Evolutionary conservation across 2,329 filamentous ascomycete genomes (phyloP).

Genomic region (Ceratocystis variospora): DNA sequence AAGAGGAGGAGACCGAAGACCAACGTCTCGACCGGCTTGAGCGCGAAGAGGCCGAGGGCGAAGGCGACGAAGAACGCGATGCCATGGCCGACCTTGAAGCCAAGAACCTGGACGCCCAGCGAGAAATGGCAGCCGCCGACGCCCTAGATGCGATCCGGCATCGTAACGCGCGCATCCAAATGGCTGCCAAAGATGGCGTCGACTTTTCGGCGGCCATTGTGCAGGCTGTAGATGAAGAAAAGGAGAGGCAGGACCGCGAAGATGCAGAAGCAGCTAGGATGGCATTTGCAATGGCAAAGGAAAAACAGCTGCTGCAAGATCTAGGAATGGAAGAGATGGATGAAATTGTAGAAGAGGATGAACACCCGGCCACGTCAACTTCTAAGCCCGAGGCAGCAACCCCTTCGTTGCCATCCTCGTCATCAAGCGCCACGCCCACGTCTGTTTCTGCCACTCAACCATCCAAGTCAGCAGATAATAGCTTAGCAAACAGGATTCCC

Average conservation of each 20-base stretch:
- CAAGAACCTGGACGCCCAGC: constrained; percentile 82
- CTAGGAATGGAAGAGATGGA: constrained; percentile 29
- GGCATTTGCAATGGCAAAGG: constrained; percentile 57
- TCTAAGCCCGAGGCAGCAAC: background rate
- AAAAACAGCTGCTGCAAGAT: constrained; percentile 40
- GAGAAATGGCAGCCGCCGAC: constrained; percentile 94
- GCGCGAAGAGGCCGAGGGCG: constrained; percentile 51
- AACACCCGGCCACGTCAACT: background rate
- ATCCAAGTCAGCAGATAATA: background rate
- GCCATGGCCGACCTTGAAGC: constrained; percentile 92
- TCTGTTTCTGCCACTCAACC: background rate
- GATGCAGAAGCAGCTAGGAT: constrained; percentile 66
- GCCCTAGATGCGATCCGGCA: constrained; percentile 89
- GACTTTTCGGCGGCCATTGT: constrained; percentile 42
- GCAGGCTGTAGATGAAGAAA: constrained; percentile 43
- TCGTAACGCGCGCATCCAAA: constrained; percentile 75
- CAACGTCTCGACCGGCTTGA: constrained; percentile 75
- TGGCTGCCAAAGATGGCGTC: constrained; percentile 54
- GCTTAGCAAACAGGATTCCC: constrained; percentile 21
- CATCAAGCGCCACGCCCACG: background rate
- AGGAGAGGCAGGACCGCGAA: constrained; percentile 57
- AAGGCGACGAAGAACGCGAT: constrained; percentile 58
- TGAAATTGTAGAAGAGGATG: constrained; percentile 14
- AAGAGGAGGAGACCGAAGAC: constrained; percentile 70
- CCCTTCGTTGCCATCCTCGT: background rate